These are phyloP conservation scores for Nitzschia sp. DNA, from an alignment of 108 stramenopile genomes.

Conservation along the genomic window DNA sequence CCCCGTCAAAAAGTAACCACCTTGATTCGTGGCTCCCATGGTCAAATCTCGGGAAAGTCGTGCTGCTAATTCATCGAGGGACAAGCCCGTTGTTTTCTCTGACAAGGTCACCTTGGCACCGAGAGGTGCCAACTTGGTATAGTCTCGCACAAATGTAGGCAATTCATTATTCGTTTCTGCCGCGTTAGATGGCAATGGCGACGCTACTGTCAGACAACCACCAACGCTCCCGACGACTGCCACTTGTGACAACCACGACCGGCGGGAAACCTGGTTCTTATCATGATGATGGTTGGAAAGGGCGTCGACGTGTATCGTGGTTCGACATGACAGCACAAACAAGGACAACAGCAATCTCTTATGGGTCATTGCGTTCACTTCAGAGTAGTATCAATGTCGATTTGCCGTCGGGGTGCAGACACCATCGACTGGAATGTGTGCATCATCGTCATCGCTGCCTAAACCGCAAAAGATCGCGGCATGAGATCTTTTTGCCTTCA, in stretches of 20 bases:
- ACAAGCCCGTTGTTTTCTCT: constrained; percentile 24
- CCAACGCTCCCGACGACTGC: background rate
- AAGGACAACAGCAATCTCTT: too few relatives aligned
- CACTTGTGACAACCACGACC: background rate
- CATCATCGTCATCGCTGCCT: too few relatives aligned
- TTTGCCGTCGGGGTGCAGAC: too few relatives aligned
- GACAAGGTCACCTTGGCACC: constrained; percentile 24
- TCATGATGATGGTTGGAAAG: too few relatives aligned
- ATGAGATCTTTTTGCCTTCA: too few relatives aligned
- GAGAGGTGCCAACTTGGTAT: constrained; percentile 54
- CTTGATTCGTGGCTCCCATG: constrained; percentile 36
- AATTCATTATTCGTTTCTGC: constrained; percentile 20
- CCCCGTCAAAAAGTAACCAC: constrained; percentile 58
- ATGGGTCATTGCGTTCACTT: too few relatives aligned
- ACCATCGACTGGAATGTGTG: too few relatives aligned
- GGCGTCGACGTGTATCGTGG: too few relatives aligned
- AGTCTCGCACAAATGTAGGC: constrained; percentile 38
- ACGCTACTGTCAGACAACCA: background rate
- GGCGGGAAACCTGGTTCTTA: too few relatives aligned
- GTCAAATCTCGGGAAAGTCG: constrained; percentile 44
- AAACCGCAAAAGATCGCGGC: too few relatives aligned
- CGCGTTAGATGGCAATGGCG: background rate
- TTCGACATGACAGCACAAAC: too few relatives aligned
- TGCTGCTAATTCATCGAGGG: constrained; percentile 42
- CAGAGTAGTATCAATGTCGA: too few relatives aligned